Evolutionary conservation across 441 rosid species (phyloP).

Genomic region (Corymbia calophylla): DNA sequence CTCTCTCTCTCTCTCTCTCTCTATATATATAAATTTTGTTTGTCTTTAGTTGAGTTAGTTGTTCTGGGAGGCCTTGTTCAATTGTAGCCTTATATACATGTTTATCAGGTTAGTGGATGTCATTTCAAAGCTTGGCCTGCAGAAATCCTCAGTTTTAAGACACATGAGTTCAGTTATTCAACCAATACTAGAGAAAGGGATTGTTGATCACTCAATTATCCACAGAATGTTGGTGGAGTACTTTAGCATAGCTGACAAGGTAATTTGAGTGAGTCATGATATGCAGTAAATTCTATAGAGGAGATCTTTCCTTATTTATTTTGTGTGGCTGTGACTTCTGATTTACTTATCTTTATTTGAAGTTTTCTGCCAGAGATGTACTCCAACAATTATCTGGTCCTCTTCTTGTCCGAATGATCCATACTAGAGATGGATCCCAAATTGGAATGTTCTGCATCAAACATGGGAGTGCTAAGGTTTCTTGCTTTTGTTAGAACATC

Average conservation of each 20-base stretch:
- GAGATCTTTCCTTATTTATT: neutral
- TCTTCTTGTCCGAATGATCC: constrained; percentile 88
- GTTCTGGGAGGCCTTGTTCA: neutral
- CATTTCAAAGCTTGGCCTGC: constrained; percentile 61
- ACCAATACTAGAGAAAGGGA: constrained; percentile 93
- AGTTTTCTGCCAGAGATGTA: constrained; percentile 79
- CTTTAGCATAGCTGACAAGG: constrained; percentile 80
- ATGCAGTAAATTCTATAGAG: neutral
- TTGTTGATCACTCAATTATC: constrained; percentile 77
- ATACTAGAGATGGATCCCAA: constrained; percentile 92
- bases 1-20: neutral
- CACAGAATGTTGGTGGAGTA: constrained; percentile 77
- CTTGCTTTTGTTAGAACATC: neutral
- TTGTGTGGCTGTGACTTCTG: neutral
- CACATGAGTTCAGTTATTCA: constrained; percentile 75
- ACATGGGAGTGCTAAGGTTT: constrained; percentile 95
- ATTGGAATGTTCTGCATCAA: constrained; percentile 77
- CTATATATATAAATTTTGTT: neutral
- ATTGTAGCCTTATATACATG: neutral
- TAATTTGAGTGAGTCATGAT: constrained; percentile 6
- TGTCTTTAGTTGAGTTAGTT: neutral
- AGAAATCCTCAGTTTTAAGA: constrained; percentile 53
- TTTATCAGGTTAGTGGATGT: constrained; percentile 68
- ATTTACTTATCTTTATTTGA: constrained; percentile 14
- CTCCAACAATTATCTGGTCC: constrained; percentile 74